Base-by-base conservation (phyloP, 2,329 filamentous ascomycete species). In the Talaromyces sp. region DNA sequence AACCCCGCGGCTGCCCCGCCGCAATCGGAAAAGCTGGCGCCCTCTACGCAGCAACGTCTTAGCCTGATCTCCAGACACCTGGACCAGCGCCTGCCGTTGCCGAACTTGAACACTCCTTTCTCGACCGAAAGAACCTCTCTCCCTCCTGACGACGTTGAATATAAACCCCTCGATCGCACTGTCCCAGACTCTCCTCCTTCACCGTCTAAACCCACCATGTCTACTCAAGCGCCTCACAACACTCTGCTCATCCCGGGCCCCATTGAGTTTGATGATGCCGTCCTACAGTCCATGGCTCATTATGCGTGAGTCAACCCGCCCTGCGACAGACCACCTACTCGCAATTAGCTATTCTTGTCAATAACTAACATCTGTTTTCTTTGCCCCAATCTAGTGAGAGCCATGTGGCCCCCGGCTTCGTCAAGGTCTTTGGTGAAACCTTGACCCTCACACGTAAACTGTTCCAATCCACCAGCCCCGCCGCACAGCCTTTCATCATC, bases 201-300 rank as follows among this genome's bases (percentile, higher is more conserved):
- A 47, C 47, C 61, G 54, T 58, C 63, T 47, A 55, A 64, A 45
- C 61, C 65, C 65, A 80, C 67, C 49, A 85, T 85, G 82, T 85
- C 83, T 36, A 70, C 66, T 50, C 84, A 87, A 75, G 66, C 82
- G 49, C 73, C 81, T 51, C 85, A 88, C 70, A 80, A 84, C 48
- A 87, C 93, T 51, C 81, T 99, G 76, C 86, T 99, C 77, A 97
- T 99, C 70, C 94, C 94, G 45, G 94, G 94, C 60, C 94, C 94
- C 69, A 96, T 97, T 74, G 93, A 97, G 79, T 97, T 97, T 71
- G 93, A 97, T 73, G 93, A 97, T 93, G 91, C 87, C 43, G 93
- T 97, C 56, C 85, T 97, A 47, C 85, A 92, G 75, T 90, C 91
- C 56, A 97, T 97, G 93, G 88, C 89, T 80, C 91, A 96, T 77